Evolutionary conservation across 495 filamentous ascomycete genomes (phyloP).

Genomic region (Xylaria sp.): DNA sequence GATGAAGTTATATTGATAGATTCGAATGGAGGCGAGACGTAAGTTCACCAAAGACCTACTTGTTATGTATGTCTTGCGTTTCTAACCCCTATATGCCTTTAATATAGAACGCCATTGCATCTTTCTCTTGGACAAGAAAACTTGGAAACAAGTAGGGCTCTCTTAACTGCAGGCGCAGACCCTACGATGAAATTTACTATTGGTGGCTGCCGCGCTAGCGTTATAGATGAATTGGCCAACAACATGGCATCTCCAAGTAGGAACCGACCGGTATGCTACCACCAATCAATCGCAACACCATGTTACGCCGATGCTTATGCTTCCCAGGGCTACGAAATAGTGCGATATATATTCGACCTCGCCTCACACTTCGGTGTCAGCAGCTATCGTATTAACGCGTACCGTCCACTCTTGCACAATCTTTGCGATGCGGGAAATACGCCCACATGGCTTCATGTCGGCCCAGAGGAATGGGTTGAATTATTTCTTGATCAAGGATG

Average conservation of each 20-base stretch:
- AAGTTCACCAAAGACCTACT: constrained; percentile 1
- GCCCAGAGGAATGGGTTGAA: constrained; percentile 16
- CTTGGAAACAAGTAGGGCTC: constrained; percentile 4
- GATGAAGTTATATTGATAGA: constrained; percentile 20
- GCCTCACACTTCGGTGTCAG: constrained; percentile 13
- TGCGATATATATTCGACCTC: constrained; percentile 4
- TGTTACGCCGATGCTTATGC: background rate
- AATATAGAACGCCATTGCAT: constrained; percentile 18
- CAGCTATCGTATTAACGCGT: constrained; percentile 8
- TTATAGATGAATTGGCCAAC: constrained; percentile 17
- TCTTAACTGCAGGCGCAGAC: constrained; percentile 20
- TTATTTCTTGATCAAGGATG: constrained; percentile 13
- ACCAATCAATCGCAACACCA: background rate
- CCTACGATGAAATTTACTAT: constrained; percentile 15
- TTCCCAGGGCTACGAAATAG: constrained; percentile 16
- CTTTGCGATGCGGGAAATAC: constrained; percentile 12
- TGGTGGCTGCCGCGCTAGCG: background rate
- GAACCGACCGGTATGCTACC: background rate
- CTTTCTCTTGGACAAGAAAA: constrained; percentile 12
- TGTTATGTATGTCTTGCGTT: background rate
- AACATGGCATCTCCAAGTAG: constrained; percentile 11
- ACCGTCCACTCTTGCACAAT: constrained; percentile 3
- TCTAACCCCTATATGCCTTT: background rate
- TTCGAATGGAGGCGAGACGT: constrained; percentile 8
- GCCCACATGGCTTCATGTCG: constrained; percentile 16